Conservation (phyloP, 2,329 filamentous ascomycete species). For the Xylaria sp. region DNA sequence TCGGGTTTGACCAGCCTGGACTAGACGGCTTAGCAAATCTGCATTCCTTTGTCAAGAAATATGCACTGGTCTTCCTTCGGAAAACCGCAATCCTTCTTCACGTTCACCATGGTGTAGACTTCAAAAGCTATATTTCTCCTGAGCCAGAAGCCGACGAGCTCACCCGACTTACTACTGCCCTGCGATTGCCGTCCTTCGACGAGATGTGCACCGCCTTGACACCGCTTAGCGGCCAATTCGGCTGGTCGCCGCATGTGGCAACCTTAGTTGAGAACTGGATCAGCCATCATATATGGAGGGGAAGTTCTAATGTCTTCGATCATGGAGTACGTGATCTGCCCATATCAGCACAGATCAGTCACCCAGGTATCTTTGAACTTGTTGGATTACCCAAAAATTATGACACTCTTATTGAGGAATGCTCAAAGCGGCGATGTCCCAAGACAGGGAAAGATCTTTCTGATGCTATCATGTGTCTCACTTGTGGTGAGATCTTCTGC, state of each 20-base stretch:
- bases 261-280: slow-evolving; percentile 77
- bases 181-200: slow-evolving; percentile 81
- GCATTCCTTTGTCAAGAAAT: slow-evolving; percentile 76
- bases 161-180: slow-evolving; percentile 78
- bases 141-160: slow-evolving; percentile 79
- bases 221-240: slow-evolving; percentile 55
- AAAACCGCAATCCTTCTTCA: slow-evolving; percentile 87
- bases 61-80: slow-evolving; percentile 88
- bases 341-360: slow-evolving; percentile 67
- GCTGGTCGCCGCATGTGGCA: slow-evolving; percentile 61
- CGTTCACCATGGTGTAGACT: slow-evolving; percentile 88
- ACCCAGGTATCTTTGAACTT: slow-evolving; percentile 93
- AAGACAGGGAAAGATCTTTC: slow-evolving; percentile 91
- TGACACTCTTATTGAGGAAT: slow-evolving; percentile 91
- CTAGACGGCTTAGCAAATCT: slow-evolving; percentile 65
- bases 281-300: slow-evolving; percentile 64
- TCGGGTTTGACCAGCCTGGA: slow-evolving; percentile 65
- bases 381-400: slow-evolving; percentile 92
- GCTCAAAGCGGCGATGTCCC: slow-evolving; percentile 83
- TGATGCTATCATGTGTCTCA: slow-evolving; percentile 91
- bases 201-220: slow-evolving; percentile 76
- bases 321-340: slow-evolving; percentile 44
- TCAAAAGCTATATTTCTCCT: slow-evolving; percentile 75
- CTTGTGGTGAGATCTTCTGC: slow-evolving; percentile 97
- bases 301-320: slow-evolving; percentile 19